phyloP scores from a whole-genome alignment of 768 basidiomycete genomes.

The Baorangia bicolor region DNA sequence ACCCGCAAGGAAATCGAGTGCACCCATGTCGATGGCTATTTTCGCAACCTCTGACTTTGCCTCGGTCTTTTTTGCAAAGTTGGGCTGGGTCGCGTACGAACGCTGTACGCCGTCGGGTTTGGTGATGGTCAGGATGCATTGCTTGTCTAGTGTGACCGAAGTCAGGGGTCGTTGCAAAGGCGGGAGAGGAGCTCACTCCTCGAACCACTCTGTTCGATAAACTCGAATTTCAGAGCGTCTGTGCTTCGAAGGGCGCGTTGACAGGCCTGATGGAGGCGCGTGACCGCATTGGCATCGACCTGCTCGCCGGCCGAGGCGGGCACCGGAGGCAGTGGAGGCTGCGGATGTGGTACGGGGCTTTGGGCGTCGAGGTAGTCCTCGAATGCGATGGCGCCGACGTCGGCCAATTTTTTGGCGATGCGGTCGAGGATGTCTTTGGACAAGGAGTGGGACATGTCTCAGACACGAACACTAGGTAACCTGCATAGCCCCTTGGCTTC shows the following conservation, averaged over 20 bases:
- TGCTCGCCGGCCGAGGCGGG: neutral
- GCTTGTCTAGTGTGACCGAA: slow-evolving; percentile 43
- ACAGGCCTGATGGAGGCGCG: slow-evolving; percentile 42
- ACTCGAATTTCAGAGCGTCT: slow-evolving; percentile 47
- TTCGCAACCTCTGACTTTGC: slow-evolving; percentile 53
- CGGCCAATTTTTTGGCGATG: slow-evolving; percentile 27
- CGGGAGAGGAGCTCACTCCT: slow-evolving; percentile 31
- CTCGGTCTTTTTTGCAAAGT: slow-evolving; percentile 46
- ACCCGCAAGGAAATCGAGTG: slow-evolving; percentile 52
- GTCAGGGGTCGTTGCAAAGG: slow-evolving; percentile 1
- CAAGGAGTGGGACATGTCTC: neutral
- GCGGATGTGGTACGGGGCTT: neutral
- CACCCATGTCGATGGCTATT: slow-evolving; percentile 59
- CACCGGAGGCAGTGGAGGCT: neutral
- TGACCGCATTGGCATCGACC: slow-evolving; percentile 24
- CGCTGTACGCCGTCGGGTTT: slow-evolving; percentile 51
- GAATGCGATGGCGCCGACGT: slow-evolving; percentile 30
- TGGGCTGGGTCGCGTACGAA: slow-evolving; percentile 51
- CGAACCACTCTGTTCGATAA: slow-evolving; percentile 39
- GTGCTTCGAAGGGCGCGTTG: slow-evolving; percentile 42
- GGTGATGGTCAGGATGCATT: slow-evolving; percentile 61
- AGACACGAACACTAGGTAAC: too few relatives aligned
- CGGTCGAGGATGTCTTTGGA: slow-evolving; percentile 8
- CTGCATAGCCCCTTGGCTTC: too few relatives aligned
- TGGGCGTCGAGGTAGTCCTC: slow-evolving; percentile 24